Evolutionary conservation across 176 grass and related monocot species (phyloP).

Genomic region (Metroxylon sagu): DNA sequence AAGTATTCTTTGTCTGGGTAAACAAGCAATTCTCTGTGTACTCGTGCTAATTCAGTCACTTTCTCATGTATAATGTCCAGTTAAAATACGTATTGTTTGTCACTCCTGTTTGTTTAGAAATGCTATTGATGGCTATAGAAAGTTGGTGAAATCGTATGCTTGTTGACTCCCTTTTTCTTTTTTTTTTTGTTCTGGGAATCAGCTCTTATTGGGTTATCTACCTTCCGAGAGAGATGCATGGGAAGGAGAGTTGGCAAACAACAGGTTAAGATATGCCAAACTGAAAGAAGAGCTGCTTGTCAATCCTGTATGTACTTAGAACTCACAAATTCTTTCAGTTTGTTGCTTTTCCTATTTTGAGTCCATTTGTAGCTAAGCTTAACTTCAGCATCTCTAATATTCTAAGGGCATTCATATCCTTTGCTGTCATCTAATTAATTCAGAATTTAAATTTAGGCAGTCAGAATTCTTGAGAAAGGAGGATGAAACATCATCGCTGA

Average conservation of each 20-base stretch:
- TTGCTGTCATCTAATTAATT: too few species aligned
- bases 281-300: slow-evolving; percentile 39
- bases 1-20: too few species aligned
- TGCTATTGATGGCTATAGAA: too few species aligned
- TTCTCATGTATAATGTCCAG: too few species aligned
- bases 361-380: not conserved
- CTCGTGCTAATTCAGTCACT: too few species aligned
- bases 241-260: slow-evolving; percentile 23
- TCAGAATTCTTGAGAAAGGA: slow-evolving; percentile 42
- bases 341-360: not conserved
- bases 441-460: slow-evolving; percentile 10
- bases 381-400: not conserved
- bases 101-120: too few species aligned
- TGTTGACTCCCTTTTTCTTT: not conserved
- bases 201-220: slow-evolving; percentile 43
- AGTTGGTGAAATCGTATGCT: too few species aligned
- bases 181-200: not conserved
- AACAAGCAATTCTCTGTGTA: too few species aligned
- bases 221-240: slow-evolving; percentile 29
- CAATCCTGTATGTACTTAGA: slow-evolving; percentile 25
- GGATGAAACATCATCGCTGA: slow-evolving; percentile 37
- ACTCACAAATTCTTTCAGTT: not conserved
- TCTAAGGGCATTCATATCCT: too few species aligned
- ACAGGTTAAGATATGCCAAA: slow-evolving; percentile 32
- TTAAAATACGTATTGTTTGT: too few species aligned